phyloP scores from a whole-genome alignment of 345 rosid species.

The Nephelium lappaceum region DNA sequence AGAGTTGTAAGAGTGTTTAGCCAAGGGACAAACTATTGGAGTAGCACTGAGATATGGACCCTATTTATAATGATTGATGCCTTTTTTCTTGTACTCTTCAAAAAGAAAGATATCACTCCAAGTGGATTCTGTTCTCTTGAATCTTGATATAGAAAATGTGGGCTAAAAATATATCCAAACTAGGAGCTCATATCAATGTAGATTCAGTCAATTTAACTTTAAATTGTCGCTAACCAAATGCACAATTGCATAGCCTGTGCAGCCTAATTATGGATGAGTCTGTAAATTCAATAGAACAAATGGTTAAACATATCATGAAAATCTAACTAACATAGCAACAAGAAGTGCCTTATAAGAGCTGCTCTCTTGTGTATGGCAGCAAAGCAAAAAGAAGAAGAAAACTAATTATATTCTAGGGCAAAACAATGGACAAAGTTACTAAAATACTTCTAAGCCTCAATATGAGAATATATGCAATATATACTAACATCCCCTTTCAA shows the following conservation, averaged over 20 bases:
- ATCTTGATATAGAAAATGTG: neutral
- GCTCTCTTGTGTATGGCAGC: too few relatives aligned
- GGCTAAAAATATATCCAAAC: neutral
- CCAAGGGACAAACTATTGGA: neutral
- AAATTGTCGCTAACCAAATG: neutral
- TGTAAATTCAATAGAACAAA: too few relatives aligned
- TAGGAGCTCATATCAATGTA: neutral
- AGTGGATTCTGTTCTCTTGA: neutral
- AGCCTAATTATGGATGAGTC: neutral
- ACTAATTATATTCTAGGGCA: too few relatives aligned
- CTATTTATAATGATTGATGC: neutral
- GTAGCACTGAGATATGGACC: neutral
- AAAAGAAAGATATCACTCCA: neutral
- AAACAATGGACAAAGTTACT: too few relatives aligned
- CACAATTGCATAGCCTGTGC: neutral
- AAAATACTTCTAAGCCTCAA: too few relatives aligned
- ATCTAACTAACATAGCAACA: too few relatives aligned
- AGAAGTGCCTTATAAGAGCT: too few relatives aligned
- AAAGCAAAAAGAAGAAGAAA: too few relatives aligned
- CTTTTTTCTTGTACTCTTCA: neutral
- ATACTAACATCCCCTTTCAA: too few relatives aligned
- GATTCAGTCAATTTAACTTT: neutral
- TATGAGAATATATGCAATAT: neutral
- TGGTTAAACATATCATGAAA: too few relatives aligned
- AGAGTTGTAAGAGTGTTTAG: conserved; percentile 16